Base-by-base conservation (phyloP, 306 rosid species). In the Dryas drummondii region DNA sequence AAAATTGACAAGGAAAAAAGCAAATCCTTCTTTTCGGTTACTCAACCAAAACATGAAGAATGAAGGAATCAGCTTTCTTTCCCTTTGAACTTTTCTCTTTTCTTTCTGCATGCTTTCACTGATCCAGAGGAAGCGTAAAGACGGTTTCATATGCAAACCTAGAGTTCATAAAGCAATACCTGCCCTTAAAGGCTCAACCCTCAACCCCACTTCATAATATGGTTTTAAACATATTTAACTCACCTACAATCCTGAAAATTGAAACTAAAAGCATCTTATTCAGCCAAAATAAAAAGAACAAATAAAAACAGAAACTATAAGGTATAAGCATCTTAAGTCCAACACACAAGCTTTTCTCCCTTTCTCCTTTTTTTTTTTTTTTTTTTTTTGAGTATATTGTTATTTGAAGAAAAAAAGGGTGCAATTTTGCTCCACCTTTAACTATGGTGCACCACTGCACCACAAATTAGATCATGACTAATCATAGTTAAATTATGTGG, bases 51-150 rank as follows among this genome's bases (percentile, higher is more conserved):
- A 73, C 84, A 74, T 78, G 80, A 55, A 71, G 90, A 53, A 72
- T 56, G 27, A 58, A 73, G 82, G 89, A 82, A 83, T 82, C 86
- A 61, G 9, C 86, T 86, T 86, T 86, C 76, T 63, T 65, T 67
- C 79, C 83, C 72, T 78, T 79, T 83, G 54, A 67, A 47, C 71
- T 74, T 77, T 79, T 78, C 68, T 44, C 57, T 45, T 69, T 69
- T 71, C 63, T 69, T 79, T 67, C 70, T 45, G 73, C 74, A 80
- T 70, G 40, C 58, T 79, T 82, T 83, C 83, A 79, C 76, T 47
- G 87, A 91, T 86, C 96, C 89, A 72, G 79, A 75, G 85, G 80
- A 87, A 85, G 87, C 78, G 82, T 82, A 87, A 87, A 87, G 86
- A 69, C 69, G 14, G 57, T 26, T 72, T 58, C 59, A 48, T 42